These are phyloP conservation scores for Eucalyptus guilfoylei DNA, from an alignment of 345 rosid species.

Conservation along the genomic window DNA sequence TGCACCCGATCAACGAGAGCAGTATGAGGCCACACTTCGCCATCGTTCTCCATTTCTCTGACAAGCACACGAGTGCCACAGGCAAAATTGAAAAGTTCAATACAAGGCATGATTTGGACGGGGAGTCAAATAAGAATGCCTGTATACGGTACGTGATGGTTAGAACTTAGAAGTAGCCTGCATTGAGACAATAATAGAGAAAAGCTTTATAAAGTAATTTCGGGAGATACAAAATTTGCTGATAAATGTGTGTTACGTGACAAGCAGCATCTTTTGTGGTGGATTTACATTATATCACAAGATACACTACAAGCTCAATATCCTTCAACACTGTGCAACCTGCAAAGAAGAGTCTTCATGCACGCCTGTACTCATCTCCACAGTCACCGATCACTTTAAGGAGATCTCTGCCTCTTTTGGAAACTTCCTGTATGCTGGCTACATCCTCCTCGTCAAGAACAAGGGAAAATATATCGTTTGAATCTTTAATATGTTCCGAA, in stretches of 20 bases:
- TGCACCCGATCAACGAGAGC: not conserved
- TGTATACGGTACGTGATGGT: not conserved
- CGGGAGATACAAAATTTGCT: not conserved
- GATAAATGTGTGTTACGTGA: not conserved
- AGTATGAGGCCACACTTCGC: not conserved
- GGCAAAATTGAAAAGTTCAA: not conserved
- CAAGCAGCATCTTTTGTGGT: not conserved
- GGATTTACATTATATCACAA: not conserved
- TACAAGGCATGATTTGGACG: not conserved
- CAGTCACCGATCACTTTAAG: slow-evolving; percentile 87
- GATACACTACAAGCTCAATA: not conserved
- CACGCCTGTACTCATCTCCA: slow-evolving; percentile 80
- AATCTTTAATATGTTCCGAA: slow-evolving; percentile 63
- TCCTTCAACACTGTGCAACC: not conserved
- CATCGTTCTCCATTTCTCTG: not conserved
- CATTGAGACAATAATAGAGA: not conserved
- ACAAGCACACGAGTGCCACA: not conserved
- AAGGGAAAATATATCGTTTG: slow-evolving; percentile 61
- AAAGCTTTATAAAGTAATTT: not conserved
- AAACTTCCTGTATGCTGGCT: slow-evolving; percentile 47
- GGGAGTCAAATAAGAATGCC: not conserved
- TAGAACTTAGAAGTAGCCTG: not conserved
- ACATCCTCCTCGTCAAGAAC: slow-evolving; percentile 73
- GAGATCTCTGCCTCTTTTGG: slow-evolving; percentile 58
- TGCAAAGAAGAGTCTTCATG: not conserved